Base-by-base conservation (phyloP, 257 asterid genomes). In the Eustoma russellianum region DNA sequence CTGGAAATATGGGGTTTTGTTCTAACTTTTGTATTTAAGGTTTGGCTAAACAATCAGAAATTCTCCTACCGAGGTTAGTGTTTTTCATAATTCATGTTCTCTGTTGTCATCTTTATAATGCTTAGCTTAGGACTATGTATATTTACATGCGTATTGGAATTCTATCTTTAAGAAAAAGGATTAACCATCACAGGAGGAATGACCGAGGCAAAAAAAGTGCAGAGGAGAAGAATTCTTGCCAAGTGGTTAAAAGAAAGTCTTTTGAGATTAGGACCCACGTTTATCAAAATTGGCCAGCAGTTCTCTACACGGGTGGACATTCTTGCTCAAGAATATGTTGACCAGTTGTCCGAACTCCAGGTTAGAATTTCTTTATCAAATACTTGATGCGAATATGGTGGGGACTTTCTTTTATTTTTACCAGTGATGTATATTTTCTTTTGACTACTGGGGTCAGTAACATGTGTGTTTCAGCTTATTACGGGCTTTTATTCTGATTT, bases 1-100 rank as follows among this genome's bases (percentile, higher is more conserved):
- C 63, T 92, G 73, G 98, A 92, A 66, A 92, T 92, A 67, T 92
- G 98, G 98, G 97, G 95, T 57, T 84, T 77, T 74, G 93, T 92
- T 60, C 69, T 92, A 17, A 88, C 80, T 55, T 88, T 92, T 66
- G 9, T 88, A 60, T 92, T 92, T 66, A 83, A 66, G 72, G 83
- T 71, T 67, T 92, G 98, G 98, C 49, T 92, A 62, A 88, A 67
- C 74, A 92, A 80, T 67, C 93, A 79, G 64, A 92, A 92, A 60
- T 85, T 92, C 69, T 52, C 94, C 41, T 92, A 88, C 75, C 74
- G 71, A 80, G 98, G 98, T 92, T 54, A 71, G 74, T 65, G 62
- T 55, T 46, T 69, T 55, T 8, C 43, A 38, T 38, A 24, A 2
- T 24, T 4, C 43, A 38, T 38, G 12, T 38, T 11, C 12, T 38